These are phyloP conservation scores for Helminthosporium solani DNA, from an alignment of 2,329 filamentous ascomycete genomes.

Conservation along the genomic window DNA sequence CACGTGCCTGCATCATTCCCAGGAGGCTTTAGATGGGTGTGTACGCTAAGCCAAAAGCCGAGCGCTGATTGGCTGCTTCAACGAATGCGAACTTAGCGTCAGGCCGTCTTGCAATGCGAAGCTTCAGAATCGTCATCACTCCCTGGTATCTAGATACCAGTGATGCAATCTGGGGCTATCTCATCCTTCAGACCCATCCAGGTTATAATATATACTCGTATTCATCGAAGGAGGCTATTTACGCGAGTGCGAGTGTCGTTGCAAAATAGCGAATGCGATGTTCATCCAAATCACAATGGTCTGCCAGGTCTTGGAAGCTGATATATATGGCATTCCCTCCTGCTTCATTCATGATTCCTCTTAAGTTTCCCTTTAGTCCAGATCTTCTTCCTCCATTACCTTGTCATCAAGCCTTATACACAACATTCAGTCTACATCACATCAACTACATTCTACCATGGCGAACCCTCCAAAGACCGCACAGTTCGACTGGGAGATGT, in stretches of 20 bases:
- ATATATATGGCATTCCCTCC: neutral
- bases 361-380: neutral
- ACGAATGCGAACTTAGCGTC: conserved; percentile 20
- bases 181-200: neutral
- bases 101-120: conserved; percentile 8
- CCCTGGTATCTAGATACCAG: neutral
- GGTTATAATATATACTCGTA: neutral
- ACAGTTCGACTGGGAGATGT: conserved; percentile 37
- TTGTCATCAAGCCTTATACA: neutral
- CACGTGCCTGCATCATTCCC: too few relatives aligned
- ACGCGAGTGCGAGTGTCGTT: conserved; percentile 13
- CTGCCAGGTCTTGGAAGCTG: neutral
- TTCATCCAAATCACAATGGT: neutral
- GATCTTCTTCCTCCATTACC: neutral
- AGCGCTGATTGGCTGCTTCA: conserved; percentile 12
- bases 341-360: neutral
- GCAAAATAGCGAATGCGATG: conserved; percentile 12
- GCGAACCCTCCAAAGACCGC: conserved; percentile 23
- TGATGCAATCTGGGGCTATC: too few relatives aligned
- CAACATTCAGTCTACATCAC: too few relatives aligned
- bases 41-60: neutral
- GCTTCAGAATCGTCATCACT: neutral
- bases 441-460: conserved; percentile 8
- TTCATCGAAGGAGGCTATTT: neutral
- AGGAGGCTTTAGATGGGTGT: too few relatives aligned